Evolutionary conservation across 129 eudicot genomes (phyloP).

Genomic region (Glebionis coronaria): DNA sequence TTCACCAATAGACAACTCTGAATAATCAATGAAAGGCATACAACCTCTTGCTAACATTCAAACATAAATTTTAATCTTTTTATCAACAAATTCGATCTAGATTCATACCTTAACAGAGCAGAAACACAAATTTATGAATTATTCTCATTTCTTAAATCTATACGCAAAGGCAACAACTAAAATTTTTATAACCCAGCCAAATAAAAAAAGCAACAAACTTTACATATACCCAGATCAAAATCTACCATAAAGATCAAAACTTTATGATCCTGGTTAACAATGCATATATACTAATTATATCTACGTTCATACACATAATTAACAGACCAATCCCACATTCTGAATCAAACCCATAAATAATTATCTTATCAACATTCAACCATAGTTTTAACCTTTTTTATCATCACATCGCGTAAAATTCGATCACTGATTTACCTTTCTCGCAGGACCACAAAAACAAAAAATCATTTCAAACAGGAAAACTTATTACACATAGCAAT

Average conservation of each 20-base stretch:
- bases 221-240: background rate
- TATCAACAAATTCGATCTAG: conserved; percentile 8
- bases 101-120: background rate
- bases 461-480: too few relatives aligned
- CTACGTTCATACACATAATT: conserved; percentile 15
- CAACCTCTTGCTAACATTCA: background rate
- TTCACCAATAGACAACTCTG: background rate
- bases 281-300: conserved; percentile 5
- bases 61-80: conserved; percentile 1
- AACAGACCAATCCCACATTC: conserved; percentile 33
- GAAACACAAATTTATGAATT: background rate
- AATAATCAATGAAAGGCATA: background rate
- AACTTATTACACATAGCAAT: too few relatives aligned
- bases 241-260: background rate
- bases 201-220: background rate
- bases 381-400: too few relatives aligned
- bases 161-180: background rate
- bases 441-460: too few relatives aligned
- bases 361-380: too few relatives aligned
- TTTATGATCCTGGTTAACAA: conserved; percentile 17
- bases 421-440: too few relatives aligned
- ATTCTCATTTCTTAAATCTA: conserved; percentile 1
- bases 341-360: conserved; percentile 17
- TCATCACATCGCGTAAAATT: too few relatives aligned
- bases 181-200: background rate